Base-by-base conservation (phyloP, 148 eudicot genomes). In the Cornus kousa region DNA sequence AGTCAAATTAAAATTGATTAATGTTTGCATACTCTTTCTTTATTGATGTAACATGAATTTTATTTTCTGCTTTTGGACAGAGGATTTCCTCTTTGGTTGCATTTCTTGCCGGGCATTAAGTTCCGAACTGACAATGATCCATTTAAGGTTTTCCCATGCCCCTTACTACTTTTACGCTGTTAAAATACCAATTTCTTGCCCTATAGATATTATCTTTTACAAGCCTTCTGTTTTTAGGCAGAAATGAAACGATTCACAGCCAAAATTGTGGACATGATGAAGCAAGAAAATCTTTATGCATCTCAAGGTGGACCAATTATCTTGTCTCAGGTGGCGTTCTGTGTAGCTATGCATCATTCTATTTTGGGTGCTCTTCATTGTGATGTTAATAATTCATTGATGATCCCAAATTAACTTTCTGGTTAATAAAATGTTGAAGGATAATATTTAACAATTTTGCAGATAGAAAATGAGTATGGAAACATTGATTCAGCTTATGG, bases 221-320 rank as follows among this genome's bases (percentile, higher is more conserved):
- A 40, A n/a, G 35, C 43, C 35, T 57, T 70, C 46, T 87, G 75
- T 57, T 69, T 43, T 70, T 81, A 95, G 99, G 87, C 83, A 50
- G 99, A 93, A 85, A 96, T 96, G 99, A 87, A 92, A 87, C 86
- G 95, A 81, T 93, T 96, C 75, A 92, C 97, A 23, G 81, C 93
- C 80, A 82, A 85, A 67, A 92, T 94, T 64, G 99, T 93, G 79
- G 93, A 92, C 86, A 43, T 94, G 90, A 92, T 96, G 97, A 94
- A 96, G 87, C 85, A 90, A 84, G 91, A 96, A 48, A 85, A 85
- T 24, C 88, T 96, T 4, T 96, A 85, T 84, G 99, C 93, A 72
- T 92, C 99, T 10, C 98, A 96, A 86, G 99, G 98, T n/a, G 99
- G 99, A 68, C 99, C 99, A 1, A 94, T 96, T 60, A 94, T 96